Base-by-base conservation (phyloP, 1,284 basidiomycete species). In the Stereum hirsutum region DNA sequence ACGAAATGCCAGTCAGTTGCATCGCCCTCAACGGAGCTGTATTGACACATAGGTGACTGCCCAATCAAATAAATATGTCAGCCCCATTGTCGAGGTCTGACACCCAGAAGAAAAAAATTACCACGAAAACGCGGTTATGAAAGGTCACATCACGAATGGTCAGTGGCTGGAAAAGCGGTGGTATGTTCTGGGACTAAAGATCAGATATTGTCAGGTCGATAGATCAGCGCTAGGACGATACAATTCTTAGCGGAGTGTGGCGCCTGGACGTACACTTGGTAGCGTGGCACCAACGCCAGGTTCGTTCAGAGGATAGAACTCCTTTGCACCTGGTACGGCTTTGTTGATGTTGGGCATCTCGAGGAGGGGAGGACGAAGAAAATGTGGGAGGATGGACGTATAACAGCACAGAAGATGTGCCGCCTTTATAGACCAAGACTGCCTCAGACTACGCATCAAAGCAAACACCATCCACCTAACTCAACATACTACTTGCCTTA, bases 1-100 rank as follows among this genome's bases (percentile, higher is more conserved):
- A 88, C 82, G 11, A 89, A 61, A 59, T 91, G 88, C 79, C 81
- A 88, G 52, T 88, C 80, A 0, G 86, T 84, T 12, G 75, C 73
- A 57, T 81, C 74, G 6, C 89, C 81, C 49, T 82, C 62, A 34
- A 84, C 72, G 4, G 81, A 69, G 39, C 79, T 83, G 63, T 90
- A 89, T 53, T 81, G 78, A 57, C 85, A 88, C 81, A 87, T 83
- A 2, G 83, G 83, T n/a, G 82, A 67, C 76, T 79, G 37, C 1
- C 45, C 30, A 6, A 27, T 24, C 10, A 21, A 12, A n/a, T 28
- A 11, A 12, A n/a, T 19, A 19, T 7, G 11, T 24, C 12, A 11
- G 26, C 28, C 17, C 31, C 15, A 30, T n/a, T 30, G 28, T 10
- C 8, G n/a, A n/a, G n/a, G n/a, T n/a, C n/a, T n/a, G n/a, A n/a